A percentile compares a stretch with the other conserved stretches of the same genome.
These are phyloP conservation scores for Liriodendron chinense DNA, from an alignment of 164 flowering plant genomes.

Conservation along the genomic window DNA sequence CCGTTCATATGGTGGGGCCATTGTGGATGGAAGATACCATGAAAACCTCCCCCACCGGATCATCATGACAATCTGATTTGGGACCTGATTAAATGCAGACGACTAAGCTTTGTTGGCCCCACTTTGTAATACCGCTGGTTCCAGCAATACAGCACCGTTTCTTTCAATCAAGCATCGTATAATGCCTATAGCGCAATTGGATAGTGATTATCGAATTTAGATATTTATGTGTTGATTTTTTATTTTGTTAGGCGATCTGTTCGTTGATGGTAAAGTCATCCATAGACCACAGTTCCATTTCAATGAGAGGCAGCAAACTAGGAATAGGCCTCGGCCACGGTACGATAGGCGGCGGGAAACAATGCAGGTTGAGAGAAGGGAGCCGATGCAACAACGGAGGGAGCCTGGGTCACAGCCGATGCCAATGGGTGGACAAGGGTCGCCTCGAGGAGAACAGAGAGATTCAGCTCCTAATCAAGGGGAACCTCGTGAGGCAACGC, in stretches of 20 bases:
- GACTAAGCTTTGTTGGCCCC: too few species aligned
- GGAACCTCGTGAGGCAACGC: not conserved
- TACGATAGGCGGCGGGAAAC: constrained; percentile 77
- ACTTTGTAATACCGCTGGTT: too few species aligned
- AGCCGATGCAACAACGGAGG: constrained; percentile 31
- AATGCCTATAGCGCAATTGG: not conserved
- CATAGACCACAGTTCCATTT: constrained; percentile 83
- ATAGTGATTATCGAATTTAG: not conserved
- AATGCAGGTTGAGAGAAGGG: constrained; percentile 70
- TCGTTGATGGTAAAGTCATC: constrained; percentile 86
- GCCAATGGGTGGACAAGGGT: constrained; percentile 21
- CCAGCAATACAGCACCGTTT: too few species aligned
- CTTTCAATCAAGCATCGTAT: not conserved
- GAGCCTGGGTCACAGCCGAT: constrained; percentile 27
- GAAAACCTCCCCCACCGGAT: too few species aligned
- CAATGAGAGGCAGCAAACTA: constrained; percentile 45
- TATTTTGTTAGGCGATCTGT: constrained; percentile 67
- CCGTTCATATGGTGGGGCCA: too few species aligned
- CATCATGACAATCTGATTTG: too few species aligned
- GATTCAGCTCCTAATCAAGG: constrained; percentile 14
- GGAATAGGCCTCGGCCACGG: constrained; percentile 77
- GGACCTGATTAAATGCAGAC: too few species aligned
- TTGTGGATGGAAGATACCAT: too few species aligned
- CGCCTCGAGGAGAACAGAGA: constrained; percentile 19
- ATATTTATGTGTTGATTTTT: not conserved